These are phyloP conservation scores for Ophiostoma ulmi DNA, from an alignment of 2,329 filamentous ascomycete genomes.

Conservation along the genomic window DNA sequence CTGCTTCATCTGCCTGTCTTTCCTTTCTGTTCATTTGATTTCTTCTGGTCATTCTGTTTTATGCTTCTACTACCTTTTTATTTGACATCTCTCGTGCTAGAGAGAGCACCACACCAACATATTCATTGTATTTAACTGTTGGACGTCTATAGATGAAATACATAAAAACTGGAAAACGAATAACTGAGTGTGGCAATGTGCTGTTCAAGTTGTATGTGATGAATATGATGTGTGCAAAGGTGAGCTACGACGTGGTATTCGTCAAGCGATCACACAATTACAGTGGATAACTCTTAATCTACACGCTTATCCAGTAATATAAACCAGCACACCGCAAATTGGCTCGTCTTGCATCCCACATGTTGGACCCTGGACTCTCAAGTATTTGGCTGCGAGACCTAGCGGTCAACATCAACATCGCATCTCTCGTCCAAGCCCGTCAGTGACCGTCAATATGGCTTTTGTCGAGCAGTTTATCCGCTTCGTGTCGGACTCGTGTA, in stretches of 20 bases:
- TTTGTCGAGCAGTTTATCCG: slow-evolving; percentile 38
- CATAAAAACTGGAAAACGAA: slow-evolving; percentile 14
- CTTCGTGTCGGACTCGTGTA: slow-evolving; percentile 47
- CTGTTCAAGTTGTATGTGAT: background rate
- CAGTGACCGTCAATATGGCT: slow-evolving; percentile 15
- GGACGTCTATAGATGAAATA: slow-evolving; percentile 15
- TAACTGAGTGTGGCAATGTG: background rate
- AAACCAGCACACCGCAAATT: slow-evolving; percentile 3
- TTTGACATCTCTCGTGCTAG: background rate
- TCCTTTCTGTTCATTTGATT: slow-evolving; percentile 13
- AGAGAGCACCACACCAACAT: background rate
- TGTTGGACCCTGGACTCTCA: no score
- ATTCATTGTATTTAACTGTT: background rate
- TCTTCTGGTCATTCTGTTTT: background rate
- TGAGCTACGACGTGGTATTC: background rate
- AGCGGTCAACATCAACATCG: background rate
- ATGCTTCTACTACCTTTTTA: slow-evolving; percentile 7
- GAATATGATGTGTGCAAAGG: background rate
- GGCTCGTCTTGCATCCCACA: background rate
- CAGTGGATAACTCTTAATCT: background rate
- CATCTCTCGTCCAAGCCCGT: background rate
- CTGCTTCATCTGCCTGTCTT: background rate
- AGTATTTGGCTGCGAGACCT: background rate
- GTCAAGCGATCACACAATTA: background rate
- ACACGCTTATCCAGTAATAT: background rate